A percentile compares a stretch with the other conserved stretches of the same genome.
Evolutionary conservation across 208 protist species (phyloP).

Genomic region (Wallacemonas sp.): DNA sequence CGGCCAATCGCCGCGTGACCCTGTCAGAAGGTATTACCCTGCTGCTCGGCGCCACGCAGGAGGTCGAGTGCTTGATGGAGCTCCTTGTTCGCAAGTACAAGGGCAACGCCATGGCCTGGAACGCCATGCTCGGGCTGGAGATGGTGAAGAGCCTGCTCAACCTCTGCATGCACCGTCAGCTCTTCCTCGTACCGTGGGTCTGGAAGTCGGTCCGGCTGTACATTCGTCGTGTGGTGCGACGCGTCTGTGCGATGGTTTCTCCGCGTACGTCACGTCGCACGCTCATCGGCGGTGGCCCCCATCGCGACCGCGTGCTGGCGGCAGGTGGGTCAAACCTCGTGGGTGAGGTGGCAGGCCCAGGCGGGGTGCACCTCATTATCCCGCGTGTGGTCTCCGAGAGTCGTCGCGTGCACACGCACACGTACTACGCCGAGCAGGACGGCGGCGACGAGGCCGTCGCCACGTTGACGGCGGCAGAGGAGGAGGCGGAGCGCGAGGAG

Average conservation of each 20-base stretch:
- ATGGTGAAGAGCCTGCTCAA: slow-evolving; percentile 65
- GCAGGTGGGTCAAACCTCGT: too few species aligned
- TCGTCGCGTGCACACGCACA: slow-evolving; percentile 29
- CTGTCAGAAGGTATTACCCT: slow-evolving; percentile 40
- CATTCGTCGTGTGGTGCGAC: slow-evolving; percentile 27
- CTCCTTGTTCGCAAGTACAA: slow-evolving; percentile 56
- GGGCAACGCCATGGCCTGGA: slow-evolving; percentile 55
- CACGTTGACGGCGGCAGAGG: not conserved
- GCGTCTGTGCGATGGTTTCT: slow-evolving; percentile 13
- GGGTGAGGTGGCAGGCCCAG: slow-evolving; percentile 26
- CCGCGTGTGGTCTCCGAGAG: slow-evolving; percentile 61
- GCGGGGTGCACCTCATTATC: slow-evolving; percentile 63
- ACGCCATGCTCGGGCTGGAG: slow-evolving; percentile 60
- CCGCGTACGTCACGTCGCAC: slow-evolving; percentile 8
- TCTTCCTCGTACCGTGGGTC: slow-evolving; percentile 76
- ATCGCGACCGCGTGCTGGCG: too few species aligned
- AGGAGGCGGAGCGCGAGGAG: slow-evolving; percentile 20
- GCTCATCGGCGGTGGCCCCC: not conserved
- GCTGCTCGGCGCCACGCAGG: slow-evolving; percentile 36
- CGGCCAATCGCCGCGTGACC: slow-evolving; percentile 8
- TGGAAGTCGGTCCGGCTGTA: slow-evolving; percentile 48
- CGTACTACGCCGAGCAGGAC: slow-evolving; percentile 19
- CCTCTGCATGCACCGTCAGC: slow-evolving; percentile 56
- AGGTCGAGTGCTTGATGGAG: slow-evolving; percentile 70
- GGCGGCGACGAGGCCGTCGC: not conserved